Conservation (phyloP, 177 flowering plant species). For the Vitis hybrid region DNA sequence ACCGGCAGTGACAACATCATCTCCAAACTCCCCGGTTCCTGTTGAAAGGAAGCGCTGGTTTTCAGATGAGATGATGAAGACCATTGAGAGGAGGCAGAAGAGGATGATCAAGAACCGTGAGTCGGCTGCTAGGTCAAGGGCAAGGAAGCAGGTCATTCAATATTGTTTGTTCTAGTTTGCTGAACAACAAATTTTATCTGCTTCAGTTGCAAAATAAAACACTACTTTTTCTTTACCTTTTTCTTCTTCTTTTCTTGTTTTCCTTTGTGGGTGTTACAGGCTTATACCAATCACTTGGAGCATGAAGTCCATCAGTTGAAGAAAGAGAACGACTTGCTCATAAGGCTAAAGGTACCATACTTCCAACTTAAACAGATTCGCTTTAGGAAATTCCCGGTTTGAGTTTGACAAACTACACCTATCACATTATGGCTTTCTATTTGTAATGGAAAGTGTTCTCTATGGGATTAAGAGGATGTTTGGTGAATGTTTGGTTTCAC, state of each 20-base stretch:
- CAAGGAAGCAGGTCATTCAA: slow-evolving; percentile 53
- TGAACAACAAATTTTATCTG: not conserved
- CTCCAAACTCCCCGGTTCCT: slow-evolving; percentile 19
- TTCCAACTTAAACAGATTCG: too few species aligned
- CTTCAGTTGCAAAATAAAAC: not conserved
- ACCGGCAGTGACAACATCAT: slow-evolving; percentile 15
- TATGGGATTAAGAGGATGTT: too few species aligned
- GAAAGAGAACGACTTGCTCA: slow-evolving; percentile 34
- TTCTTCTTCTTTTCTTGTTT: not conserved
- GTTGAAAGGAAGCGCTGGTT: slow-evolving; percentile 27
- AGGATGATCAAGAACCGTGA: slow-evolving; percentile 73
- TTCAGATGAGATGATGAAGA: slow-evolving; percentile 40
- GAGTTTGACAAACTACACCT: too few species aligned
- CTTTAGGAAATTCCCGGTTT: too few species aligned
- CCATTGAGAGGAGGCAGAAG: slow-evolving; percentile 59
- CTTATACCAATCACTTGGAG: slow-evolving; percentile 44
- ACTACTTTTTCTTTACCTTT: not conserved
- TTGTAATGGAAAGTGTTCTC: not conserved
- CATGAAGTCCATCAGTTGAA: slow-evolving; percentile 25
- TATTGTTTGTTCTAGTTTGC: not conserved
- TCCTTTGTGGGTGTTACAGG: slow-evolving; percentile 21
- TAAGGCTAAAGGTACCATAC: slow-evolving; percentile 35
- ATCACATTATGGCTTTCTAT: not conserved
- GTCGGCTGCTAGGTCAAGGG: slow-evolving; percentile 67
- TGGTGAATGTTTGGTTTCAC: not conserved